Conservation (phyloP, 345 rosid species). For the Diplotaxis tenuifolia region DNA sequence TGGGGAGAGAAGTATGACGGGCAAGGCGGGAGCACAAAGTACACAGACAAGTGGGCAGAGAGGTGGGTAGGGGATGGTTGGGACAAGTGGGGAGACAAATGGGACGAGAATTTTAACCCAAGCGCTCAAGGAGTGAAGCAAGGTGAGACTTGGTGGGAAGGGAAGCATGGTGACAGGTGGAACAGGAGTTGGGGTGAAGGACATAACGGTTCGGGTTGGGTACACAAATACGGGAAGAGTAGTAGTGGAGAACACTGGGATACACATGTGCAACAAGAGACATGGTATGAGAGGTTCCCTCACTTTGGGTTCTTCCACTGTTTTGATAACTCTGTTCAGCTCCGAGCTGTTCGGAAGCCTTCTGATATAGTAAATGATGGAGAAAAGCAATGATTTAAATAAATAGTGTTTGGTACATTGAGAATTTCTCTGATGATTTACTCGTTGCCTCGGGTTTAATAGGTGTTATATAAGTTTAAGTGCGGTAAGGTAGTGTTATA, state of each 20-base stretch:
- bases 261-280: constrained; percentile 65
- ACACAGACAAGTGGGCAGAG: constrained; percentile 97
- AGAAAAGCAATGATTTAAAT: background rate
- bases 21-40: constrained; percentile 79
- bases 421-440: background rate
- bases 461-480: background rate
- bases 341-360: constrained; percentile 63
- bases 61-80: constrained; percentile 76
- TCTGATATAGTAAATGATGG: constrained; percentile 25
- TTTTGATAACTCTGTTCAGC: constrained; percentile 44
- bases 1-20: constrained; percentile 97
- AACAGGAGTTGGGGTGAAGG: constrained; percentile 94
- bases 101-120: constrained; percentile 85
- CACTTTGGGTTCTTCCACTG: constrained; percentile 93
- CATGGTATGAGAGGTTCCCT: constrained; percentile 96
- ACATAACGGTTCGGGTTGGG: constrained; percentile 89
- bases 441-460: background rate
- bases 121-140: constrained; percentile 87
- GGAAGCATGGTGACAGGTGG: constrained; percentile 75
- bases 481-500: background rate
- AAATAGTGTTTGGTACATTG: background rate
- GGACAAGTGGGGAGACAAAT: constrained; percentile 98
- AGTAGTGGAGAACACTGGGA: constrained; percentile 98
- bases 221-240: constrained; percentile 95
- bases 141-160: constrained; percentile 98